Percentiles rank a stretch among this genome's conserved stretches.
These are phyloP conservation scores for Trametes cinnabarina DNA, from an alignment of 768 basidiomycete species.

Conservation along the genomic window DNA sequence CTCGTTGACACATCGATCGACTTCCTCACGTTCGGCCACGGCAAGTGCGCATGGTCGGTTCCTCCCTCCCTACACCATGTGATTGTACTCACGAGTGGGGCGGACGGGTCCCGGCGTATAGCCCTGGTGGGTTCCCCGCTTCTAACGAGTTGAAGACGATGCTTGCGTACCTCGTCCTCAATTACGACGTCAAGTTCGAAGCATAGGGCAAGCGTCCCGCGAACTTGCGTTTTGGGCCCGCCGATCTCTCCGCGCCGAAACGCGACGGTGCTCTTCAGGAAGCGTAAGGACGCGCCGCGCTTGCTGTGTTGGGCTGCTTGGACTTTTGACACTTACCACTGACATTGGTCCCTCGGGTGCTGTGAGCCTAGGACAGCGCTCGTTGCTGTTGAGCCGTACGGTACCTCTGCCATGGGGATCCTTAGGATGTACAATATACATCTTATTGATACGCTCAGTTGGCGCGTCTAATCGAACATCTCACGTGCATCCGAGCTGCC, in stretches of 20 bases:
- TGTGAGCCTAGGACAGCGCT: too few relatives aligned
- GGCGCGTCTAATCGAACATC: too few relatives aligned
- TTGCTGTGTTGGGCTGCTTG: too few relatives aligned
- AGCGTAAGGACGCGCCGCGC: slow-evolving; percentile 22
- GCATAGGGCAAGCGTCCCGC: slow-evolving; percentile 26
- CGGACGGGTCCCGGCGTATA: too few relatives aligned
- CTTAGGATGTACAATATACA: too few relatives aligned
- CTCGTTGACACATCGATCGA: slow-evolving; percentile 33
- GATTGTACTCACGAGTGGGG: not conserved
- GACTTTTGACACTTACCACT: too few relatives aligned
- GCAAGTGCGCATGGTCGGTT: slow-evolving; percentile 31
- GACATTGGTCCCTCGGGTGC: too few relatives aligned
- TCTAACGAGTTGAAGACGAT: slow-evolving; percentile 33
- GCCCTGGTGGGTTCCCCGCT: slow-evolving; percentile 29
- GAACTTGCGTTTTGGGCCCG: slow-evolving; percentile 17
- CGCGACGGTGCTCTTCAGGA: slow-evolving; percentile 34
- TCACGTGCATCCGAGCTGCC: too few relatives aligned
- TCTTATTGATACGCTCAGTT: too few relatives aligned
- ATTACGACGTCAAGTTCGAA: slow-evolving; percentile 33
- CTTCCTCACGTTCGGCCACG: slow-evolving; percentile 29
- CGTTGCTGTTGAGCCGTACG: too few relatives aligned
- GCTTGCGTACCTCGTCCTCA: slow-evolving; percentile 30
- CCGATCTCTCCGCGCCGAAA: slow-evolving; percentile 21
- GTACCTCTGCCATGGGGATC: too few relatives aligned
- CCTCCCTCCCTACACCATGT: not conserved